Conservation (phyloP, 2,329 filamentous ascomycete genomes). For the Epichloe gansuensis region DNA sequence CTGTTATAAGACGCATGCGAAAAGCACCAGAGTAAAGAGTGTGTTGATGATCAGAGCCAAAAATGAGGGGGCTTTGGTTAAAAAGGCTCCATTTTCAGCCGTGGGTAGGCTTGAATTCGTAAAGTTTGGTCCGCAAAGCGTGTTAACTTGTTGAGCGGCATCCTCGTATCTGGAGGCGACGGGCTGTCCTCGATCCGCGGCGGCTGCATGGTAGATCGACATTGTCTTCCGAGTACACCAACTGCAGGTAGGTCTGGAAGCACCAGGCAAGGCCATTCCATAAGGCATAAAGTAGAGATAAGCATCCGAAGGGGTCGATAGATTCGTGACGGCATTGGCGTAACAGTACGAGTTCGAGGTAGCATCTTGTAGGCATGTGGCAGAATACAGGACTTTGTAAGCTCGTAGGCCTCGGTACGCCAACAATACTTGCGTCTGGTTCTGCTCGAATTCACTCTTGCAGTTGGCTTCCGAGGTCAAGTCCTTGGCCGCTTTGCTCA, state of each 20-base stretch:
- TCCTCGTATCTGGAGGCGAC: slow-evolving; percentile 55
- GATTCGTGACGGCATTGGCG: slow-evolving; percentile 71
- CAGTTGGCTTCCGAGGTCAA: slow-evolving; percentile 54
- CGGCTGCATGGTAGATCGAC: slow-evolving; percentile 61
- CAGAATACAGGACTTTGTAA: slow-evolving; percentile 67
- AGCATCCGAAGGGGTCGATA: slow-evolving; percentile 52
- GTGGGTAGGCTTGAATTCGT: slow-evolving; percentile 42
- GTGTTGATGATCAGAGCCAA: slow-evolving; percentile 3
- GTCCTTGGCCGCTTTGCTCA: slow-evolving; percentile 51
- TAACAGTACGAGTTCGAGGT: slow-evolving; percentile 62
- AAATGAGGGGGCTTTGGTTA: slow-evolving; percentile 9
- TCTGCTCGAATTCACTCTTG: slow-evolving; percentile 51
- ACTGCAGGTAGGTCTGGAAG: slow-evolving; percentile 60
- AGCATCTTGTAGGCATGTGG: slow-evolving; percentile 63
- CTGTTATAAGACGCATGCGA: slow-evolving; percentile 11
- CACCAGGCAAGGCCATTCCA: slow-evolving; percentile 55
- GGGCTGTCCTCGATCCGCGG: slow-evolving; percentile 50
- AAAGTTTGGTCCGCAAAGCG: slow-evolving; percentile 44
- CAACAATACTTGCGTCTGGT: slow-evolving; percentile 58
- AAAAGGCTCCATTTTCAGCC: slow-evolving; percentile 11
- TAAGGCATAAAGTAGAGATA: slow-evolving; percentile 81
- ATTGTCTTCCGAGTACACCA: slow-evolving; percentile 69
- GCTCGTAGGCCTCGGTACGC: slow-evolving; percentile 64
- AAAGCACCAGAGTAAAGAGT: slow-evolving; percentile 8
- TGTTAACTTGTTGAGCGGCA: slow-evolving; percentile 63